Percentiles rank a stretch among this genome's conserved stretches.
Conservation (phyloP, 352 stramenopile genomes). For the Globisporangium ultimum region DNA sequence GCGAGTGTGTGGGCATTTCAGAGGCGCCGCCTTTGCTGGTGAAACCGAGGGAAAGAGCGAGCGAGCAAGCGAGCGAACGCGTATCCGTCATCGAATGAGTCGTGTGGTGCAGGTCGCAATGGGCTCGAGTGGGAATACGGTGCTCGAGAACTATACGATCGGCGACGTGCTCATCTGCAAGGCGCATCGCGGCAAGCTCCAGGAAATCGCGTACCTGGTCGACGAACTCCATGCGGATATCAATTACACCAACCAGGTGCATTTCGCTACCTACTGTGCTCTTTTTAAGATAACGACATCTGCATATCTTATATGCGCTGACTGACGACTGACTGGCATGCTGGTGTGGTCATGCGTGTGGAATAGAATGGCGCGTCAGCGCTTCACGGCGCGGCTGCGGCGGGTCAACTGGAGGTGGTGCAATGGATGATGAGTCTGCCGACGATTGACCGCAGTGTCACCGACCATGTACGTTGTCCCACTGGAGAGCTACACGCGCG, state of each 20-base stretch:
- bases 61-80: too few species aligned
- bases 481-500: too few species aligned
- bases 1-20: too few species aligned
- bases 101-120: conserved; percentile 65
- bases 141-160: conserved; percentile 78
- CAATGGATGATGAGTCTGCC: conserved; percentile 70
- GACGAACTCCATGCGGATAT: conserved; percentile 74
- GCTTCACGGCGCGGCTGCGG: conserved; percentile 70
- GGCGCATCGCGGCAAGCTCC: conserved; percentile 77
- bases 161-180: conserved; percentile 86
- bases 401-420: conserved; percentile 78
- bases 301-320: not conserved
- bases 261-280: not conserved
- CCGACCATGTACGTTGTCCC: conserved; percentile 54
- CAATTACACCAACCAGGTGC: conserved; percentile 85
- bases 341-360: not conserved
- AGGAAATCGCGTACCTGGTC: conserved; percentile 73
- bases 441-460: conserved; percentile 51
- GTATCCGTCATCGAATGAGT: conserved; percentile 36
- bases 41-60: too few species aligned
- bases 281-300: not conserved
- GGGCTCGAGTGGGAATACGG: conserved; percentile 35
- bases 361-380: conserved; percentile 76
- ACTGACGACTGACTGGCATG: not conserved
- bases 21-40: too few species aligned